Evolutionary conservation across 371 early-diverging fungal species (phyloP).

Genomic region (Mucor saturninus): DNA sequence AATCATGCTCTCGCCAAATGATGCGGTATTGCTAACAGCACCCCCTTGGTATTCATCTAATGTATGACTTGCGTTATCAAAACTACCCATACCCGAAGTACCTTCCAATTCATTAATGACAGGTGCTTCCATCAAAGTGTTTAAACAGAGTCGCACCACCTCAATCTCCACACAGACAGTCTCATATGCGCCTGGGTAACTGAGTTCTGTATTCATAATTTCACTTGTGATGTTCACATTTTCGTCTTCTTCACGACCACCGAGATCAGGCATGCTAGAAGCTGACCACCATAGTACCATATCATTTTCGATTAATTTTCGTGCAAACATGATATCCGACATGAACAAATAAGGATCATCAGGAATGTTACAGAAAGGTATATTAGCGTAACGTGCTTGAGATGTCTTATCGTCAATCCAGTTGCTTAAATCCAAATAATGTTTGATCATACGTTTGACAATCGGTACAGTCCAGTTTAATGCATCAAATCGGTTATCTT

Average conservation of each 20-base stretch:
- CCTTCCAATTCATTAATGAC: slow-evolving; percentile 83
- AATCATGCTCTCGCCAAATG: slow-evolving; percentile 65
- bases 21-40: slow-evolving; percentile 39
- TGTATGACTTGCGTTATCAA: slow-evolving; percentile 50
- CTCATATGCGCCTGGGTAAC: slow-evolving; percentile 75
- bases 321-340: slow-evolving; percentile 84
- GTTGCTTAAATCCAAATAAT: slow-evolving; percentile 71
- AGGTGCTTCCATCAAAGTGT: slow-evolving; percentile 76
- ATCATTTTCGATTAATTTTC: slow-evolving; percentile 73
- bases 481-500: slow-evolving; percentile 70
- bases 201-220: slow-evolving; percentile 70
- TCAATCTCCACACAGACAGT: slow-evolving; percentile 86
- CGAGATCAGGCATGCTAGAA: slow-evolving; percentile 82
- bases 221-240: slow-evolving; percentile 62
- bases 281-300: slow-evolving; percentile 93
- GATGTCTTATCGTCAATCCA: slow-evolving; percentile 79
- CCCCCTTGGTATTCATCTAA: slow-evolving; percentile 59
- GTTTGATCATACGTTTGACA: slow-evolving; percentile 69
- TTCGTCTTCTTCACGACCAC: slow-evolving; percentile 88
- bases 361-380: slow-evolving; percentile 91
- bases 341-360: slow-evolving; percentile 79
- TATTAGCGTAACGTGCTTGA: slow-evolving; percentile 82
- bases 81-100: slow-evolving; percentile 48
- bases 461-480: slow-evolving; percentile 87
- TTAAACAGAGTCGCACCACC: slow-evolving; percentile 80